These are phyloP conservation scores for Reticulascus tulasneorum DNA, from an alignment of 2,329 filamentous ascomycete genomes.

Conservation along the genomic window DNA sequence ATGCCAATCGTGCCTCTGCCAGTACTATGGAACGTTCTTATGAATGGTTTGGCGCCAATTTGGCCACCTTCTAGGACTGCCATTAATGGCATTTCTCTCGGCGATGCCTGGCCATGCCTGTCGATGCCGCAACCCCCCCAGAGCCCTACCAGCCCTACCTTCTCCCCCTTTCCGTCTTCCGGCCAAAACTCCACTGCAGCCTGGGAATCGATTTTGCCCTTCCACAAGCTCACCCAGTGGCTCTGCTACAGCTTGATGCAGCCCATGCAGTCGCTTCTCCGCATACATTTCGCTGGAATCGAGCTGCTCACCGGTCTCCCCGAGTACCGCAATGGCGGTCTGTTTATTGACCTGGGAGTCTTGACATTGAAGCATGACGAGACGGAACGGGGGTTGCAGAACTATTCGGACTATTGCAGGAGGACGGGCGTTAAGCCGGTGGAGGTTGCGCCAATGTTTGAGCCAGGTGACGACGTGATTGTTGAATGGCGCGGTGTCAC, in stretches of 20 bases:
- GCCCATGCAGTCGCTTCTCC: slow-evolving; percentile 51
- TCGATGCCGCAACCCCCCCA: slow-evolving; percentile 61
- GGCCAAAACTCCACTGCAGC: slow-evolving; percentile 47
- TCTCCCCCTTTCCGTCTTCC: slow-evolving; percentile 42
- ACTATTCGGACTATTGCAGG: slow-evolving; percentile 61
- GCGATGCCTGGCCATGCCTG: slow-evolving; percentile 90
- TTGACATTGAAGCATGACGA: slow-evolving; percentile 45
- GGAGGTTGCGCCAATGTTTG: slow-evolving; percentile 46
- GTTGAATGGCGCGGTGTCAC: slow-evolving; percentile 60
- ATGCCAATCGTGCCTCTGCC: slow-evolving; percentile 83
- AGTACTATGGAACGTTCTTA: slow-evolving; percentile 85
- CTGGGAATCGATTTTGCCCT: slow-evolving; percentile 64
- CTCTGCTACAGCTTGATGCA: slow-evolving; percentile 70
- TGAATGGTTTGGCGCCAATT: slow-evolving; percentile 79
- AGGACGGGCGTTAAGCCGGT: slow-evolving; percentile 61
- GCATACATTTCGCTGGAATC: slow-evolving; percentile 46
- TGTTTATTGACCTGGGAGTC: slow-evolving; percentile 59
- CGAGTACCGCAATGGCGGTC: slow-evolving; percentile 68
- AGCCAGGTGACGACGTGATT: slow-evolving; percentile 51
- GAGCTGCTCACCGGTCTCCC: slow-evolving; percentile 63
- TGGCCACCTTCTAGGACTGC: slow-evolving; percentile 86
- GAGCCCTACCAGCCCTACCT: slow-evolving; percentile 44
- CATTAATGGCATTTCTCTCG: slow-evolving; percentile 81
- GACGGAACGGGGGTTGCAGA: slow-evolving; percentile 35
- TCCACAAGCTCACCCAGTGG: slow-evolving; percentile 68